Percentiles rank a stretch among this genome's conserved stretches.
phyloP scores from a whole-genome alignment of 2,329 filamentous ascomycete species.

The Fusarium ramigenum region DNA sequence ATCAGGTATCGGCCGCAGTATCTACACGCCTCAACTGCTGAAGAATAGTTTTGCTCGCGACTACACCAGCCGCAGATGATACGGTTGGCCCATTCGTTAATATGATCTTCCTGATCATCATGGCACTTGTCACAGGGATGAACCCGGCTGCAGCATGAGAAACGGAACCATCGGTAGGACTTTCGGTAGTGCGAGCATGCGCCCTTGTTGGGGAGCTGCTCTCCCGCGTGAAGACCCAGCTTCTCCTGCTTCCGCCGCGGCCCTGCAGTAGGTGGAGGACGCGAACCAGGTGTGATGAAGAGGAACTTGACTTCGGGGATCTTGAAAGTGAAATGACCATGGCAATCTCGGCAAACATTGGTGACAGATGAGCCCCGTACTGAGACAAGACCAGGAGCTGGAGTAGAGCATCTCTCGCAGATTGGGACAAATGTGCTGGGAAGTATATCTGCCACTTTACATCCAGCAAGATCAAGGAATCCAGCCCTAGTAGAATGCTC shows the following conservation, averaged over 20 bases:
- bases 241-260: constrained; percentile 61
- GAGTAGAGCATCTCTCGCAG: constrained; percentile 78
- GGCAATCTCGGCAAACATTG: constrained; percentile 82
- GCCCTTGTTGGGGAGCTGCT: constrained; percentile 62
- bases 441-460: constrained; percentile 78
- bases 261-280: constrained; percentile 51
- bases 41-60: constrained; percentile 78
- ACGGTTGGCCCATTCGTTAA: constrained; percentile 81
- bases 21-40: constrained; percentile 74
- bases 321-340: constrained; percentile 81
- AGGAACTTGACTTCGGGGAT: constrained; percentile 83
- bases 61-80: constrained; percentile 87
- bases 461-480: constrained; percentile 80
- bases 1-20: constrained; percentile 78
- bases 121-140: constrained; percentile 78
- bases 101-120: constrained; percentile 74
- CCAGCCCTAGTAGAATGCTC: constrained; percentile 77
- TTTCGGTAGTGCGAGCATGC: constrained; percentile 67
- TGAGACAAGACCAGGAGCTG: constrained; percentile 73
- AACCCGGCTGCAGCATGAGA: constrained; percentile 68
- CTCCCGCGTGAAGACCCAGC: constrained; percentile 65
- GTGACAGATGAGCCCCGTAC: constrained; percentile 78
- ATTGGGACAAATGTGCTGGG: constrained; percentile 83
- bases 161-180: constrained; percentile 72
- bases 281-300: constrained; percentile 68